A percentile compares a stretch with the other conserved stretches of the same genome.
These are phyloP conservation scores for Cercospora citrullina DNA, from an alignment of 2,329 filamentous ascomycete species.

Conservation along the genomic window DNA sequence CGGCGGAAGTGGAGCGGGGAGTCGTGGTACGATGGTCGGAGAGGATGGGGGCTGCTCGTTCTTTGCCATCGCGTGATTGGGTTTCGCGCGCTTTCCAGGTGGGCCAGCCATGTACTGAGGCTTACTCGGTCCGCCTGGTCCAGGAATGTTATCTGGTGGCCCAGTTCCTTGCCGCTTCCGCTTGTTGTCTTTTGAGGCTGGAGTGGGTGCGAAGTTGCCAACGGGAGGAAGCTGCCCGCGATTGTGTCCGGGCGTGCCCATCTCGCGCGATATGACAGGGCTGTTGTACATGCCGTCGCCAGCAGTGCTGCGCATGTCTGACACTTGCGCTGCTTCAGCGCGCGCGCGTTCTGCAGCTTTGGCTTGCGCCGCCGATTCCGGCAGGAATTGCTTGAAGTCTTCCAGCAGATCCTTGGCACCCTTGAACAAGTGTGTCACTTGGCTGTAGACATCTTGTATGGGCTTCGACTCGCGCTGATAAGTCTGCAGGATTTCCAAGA, in stretches of 20 bases:
- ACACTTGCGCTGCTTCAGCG: conserved; percentile 68
- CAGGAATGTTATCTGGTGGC: conserved; percentile 37
- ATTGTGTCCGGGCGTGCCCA: conserved; percentile 37
- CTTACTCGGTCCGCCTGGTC: conserved; percentile 33
- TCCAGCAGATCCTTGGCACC: conserved; percentile 91
- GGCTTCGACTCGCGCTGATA: conserved; percentile 98
- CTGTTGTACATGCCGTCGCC: conserved; percentile 48
- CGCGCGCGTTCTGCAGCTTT: conserved; percentile 57
- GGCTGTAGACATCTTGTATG: conserved; percentile 96
- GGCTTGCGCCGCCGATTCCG: conserved; percentile 77
- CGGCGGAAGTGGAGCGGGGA: conserved; percentile 83
- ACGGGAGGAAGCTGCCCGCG: conserved; percentile 71
- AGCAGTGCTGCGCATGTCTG: conserved; percentile 54
- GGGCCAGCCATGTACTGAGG: conserved; percentile 27
- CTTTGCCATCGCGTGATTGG: conserved; percentile 55
- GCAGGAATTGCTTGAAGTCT: conserved; percentile 98
- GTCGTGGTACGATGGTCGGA: conserved; percentile 81
- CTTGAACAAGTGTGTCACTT: conserved; percentile 92
- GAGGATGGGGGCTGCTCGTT: conserved; percentile 60
- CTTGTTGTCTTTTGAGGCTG: conserved; percentile 78
- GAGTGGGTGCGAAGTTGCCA: conserved; percentile 85
- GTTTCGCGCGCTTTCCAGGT: conserved; percentile 66
- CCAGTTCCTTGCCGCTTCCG: conserved; percentile 64
- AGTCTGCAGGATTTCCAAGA: conserved; percentile 95
- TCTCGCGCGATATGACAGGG: conserved; percentile 42